These are phyloP conservation scores for Coniella vitis DNA, from an alignment of 2,329 filamentous ascomycete species.

Conservation along the genomic window DNA sequence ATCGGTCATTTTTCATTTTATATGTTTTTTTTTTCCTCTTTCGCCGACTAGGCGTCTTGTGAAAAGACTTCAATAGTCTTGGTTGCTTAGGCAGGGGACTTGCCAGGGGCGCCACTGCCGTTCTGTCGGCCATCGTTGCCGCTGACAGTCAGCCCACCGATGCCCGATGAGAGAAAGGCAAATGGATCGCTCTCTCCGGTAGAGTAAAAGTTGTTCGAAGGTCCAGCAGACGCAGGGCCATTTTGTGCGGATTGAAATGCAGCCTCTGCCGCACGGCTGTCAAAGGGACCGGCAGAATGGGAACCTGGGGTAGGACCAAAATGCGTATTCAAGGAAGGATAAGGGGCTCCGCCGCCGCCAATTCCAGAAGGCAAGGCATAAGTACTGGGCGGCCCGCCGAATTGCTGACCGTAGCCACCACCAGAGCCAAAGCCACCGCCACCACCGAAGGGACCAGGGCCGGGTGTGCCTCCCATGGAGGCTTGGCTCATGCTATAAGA, in stretches of 20 bases:
- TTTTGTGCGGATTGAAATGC: slow-evolving; percentile 88
- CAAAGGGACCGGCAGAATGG: slow-evolving; percentile 80
- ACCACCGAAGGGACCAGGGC: slow-evolving; percentile 67
- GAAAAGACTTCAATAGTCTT: too few species aligned
- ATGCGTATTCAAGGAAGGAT: slow-evolving; percentile 76
- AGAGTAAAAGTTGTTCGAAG: slow-evolving; percentile 65
- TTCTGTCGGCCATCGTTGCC: slow-evolving; percentile 59
- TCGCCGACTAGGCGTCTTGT: not conserved
- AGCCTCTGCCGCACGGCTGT: slow-evolving; percentile 87
- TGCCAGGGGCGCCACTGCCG: slow-evolving; percentile 48
- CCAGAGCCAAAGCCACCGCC: slow-evolving; percentile 61
- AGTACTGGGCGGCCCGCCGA: slow-evolving; percentile 78
- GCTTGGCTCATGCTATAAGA: slow-evolving; percentile 80
- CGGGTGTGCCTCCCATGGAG: slow-evolving; percentile 79
- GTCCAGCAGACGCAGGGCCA: slow-evolving; percentile 68
- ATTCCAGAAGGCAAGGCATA: slow-evolving; percentile 85
- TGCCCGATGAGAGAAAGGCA: slow-evolving; percentile 69
- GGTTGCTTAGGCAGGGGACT: slow-evolving; percentile 41
- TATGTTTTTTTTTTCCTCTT: not conserved
- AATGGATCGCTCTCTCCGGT: slow-evolving; percentile 68
- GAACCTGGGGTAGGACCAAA: slow-evolving; percentile 71
- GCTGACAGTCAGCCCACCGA: slow-evolving; percentile 65
- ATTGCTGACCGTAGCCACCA: slow-evolving; percentile 68
- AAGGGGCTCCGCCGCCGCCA: slow-evolving; percentile 69
- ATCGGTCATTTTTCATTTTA: slow-evolving; percentile 1